Conservation (phyloP, 345 rosid species). For the Rhodamnia argentea region DNA sequence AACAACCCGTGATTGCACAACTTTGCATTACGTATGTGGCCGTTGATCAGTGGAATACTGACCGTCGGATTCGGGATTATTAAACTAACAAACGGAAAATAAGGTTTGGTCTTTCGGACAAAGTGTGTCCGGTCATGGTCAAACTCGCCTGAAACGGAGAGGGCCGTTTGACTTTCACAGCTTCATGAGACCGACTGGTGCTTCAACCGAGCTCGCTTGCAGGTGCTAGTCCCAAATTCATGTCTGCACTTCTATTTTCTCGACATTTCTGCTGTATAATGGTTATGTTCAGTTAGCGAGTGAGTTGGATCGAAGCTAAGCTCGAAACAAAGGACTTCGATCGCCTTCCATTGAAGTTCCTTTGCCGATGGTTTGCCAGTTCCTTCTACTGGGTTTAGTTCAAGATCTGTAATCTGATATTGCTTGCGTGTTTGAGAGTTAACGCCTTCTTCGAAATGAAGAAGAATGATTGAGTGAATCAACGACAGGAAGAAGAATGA, state of each 20-base stretch:
- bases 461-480: not conserved
- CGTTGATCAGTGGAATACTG: not conserved
- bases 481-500: not conserved
- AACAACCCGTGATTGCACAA: not conserved
- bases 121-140: not conserved
- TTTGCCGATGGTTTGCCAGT: not conserved
- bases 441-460: not conserved
- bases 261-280: rapidly evolving
- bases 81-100: not conserved
- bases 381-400: not conserved
- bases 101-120: not conserved
- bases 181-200: not conserved
- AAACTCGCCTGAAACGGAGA: not conserved
- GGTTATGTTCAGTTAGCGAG: not conserved
- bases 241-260: not conserved
- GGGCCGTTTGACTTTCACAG: not conserved
- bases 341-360: not conserved
- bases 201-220: not conserved
- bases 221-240: not conserved
- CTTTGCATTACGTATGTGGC: not conserved
- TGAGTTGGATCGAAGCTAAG: not conserved
- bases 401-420: not conserved
- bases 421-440: not conserved
- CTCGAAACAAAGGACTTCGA: not conserved
- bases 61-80: not conserved